These are phyloP conservation scores for Saccharomycopsis capsularis DNA, from an alignment of 805 yeast species.

Conservation along the genomic window DNA sequence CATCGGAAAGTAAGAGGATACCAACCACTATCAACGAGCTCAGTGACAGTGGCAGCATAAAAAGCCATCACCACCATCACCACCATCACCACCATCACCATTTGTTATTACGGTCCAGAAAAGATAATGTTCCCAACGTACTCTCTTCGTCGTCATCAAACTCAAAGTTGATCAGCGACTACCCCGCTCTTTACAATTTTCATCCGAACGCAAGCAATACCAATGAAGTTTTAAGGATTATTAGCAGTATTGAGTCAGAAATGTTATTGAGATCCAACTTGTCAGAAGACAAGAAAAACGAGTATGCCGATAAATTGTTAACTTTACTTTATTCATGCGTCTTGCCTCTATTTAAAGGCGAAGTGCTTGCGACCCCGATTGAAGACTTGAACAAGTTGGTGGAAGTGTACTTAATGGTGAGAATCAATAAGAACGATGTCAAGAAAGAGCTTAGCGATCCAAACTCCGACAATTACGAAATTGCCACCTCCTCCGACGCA, in stretches of 20 bases:
- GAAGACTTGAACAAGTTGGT: constrained; percentile 34
- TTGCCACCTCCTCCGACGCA: neutral
- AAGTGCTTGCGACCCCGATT: constrained; percentile 29
- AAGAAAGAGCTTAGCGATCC: neutral
- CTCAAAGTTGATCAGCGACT: constrained; percentile 26
- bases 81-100: constrained; percentile 21
- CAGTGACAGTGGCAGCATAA: constrained; percentile 1
- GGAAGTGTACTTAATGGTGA: constrained; percentile 28
- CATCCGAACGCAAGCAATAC: constrained; percentile 24
- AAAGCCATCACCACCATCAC: constrained; percentile 11
- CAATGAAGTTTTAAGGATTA: constrained; percentile 24
- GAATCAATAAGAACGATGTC: constrained; percentile 16
- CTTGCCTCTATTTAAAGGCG: constrained; percentile 32
- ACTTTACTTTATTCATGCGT: constrained; percentile 28
- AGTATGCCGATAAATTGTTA: constrained; percentile 30
- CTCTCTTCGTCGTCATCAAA: constrained; percentile 31
- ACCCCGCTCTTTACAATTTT: constrained; percentile 30
- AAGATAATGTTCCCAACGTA: constrained; percentile 12
- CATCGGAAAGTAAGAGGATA: constrained; percentile 14
- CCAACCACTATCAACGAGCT: constrained; percentile 2
- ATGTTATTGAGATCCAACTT: constrained; percentile 15
- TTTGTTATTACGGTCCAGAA: constrained; percentile 11
- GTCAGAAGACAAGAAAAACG: constrained; percentile 29
- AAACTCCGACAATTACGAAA: constrained; percentile 2
- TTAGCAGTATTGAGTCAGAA: constrained; percentile 14